phyloP scores from a whole-genome alignment of 2,329 filamentous ascomycete genomes.

The Pleomassaria siparia region DNA sequence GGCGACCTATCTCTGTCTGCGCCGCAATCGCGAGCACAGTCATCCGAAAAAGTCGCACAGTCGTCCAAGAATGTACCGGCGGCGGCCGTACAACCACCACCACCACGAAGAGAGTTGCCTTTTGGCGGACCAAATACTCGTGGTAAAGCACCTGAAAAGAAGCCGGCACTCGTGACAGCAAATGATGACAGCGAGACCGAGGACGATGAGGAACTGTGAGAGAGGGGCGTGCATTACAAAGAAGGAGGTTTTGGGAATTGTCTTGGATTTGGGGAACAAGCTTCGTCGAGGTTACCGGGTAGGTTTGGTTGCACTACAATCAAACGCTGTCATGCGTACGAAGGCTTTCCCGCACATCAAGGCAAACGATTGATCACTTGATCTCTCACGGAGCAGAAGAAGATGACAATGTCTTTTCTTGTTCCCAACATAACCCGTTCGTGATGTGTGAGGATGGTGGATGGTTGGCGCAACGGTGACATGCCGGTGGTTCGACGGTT shows the following conservation, averaged over 20 bases:
- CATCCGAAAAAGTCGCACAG: conserved; percentile 22
- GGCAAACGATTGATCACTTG: background rate
- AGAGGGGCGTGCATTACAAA: background rate
- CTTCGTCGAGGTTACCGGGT: background rate
- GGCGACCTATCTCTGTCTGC: conserved; percentile 7
- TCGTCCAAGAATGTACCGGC: conserved; percentile 13
- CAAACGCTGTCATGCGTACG: background rate
- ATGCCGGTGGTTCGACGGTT: background rate
- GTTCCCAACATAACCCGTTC: background rate
- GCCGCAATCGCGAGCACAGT: conserved; percentile 11
- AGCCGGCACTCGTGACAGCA: conserved; percentile 12
- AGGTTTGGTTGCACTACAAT: background rate
- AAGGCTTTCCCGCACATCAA: background rate
- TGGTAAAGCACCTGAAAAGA: conserved; percentile 16
- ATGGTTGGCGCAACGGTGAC: background rate
- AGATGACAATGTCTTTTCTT: too few species aligned
- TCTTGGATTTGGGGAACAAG: background rate
- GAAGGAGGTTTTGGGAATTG: too few species aligned
- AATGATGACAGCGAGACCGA: conserved; percentile 39
- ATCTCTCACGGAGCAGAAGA: too few species aligned
- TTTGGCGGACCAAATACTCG: conserved; percentile 30
- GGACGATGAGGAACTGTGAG: conserved; percentile 39
- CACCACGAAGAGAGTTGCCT: conserved; percentile 40
- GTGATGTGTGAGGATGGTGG: conserved; percentile 2
- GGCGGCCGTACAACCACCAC: conserved; percentile 25